A percentile compares a stretch with the other conserved stretches of the same genome.
Conservation (phyloP, 2,329 filamentous ascomycete genomes). For the Didymella arachidicola region DNA sequence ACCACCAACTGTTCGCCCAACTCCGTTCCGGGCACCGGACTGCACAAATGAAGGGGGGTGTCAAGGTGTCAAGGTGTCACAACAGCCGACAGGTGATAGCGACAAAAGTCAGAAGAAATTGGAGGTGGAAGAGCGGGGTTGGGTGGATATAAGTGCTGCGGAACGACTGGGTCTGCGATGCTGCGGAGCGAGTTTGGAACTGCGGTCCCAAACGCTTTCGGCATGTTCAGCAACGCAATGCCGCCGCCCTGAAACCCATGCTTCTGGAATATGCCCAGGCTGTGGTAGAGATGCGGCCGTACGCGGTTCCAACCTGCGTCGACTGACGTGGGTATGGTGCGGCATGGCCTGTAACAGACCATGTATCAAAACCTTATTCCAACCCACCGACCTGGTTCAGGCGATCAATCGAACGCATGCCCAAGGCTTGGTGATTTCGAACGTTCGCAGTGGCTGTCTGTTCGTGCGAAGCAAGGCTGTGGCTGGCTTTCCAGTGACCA, state of each 20-base stretch:
- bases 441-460: conserved; percentile 4
- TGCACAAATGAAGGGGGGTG: background rate
- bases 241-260: conserved; percentile 14
- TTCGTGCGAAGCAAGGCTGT: conserved; percentile 8
- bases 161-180: conserved; percentile 7
- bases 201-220: conserved; percentile 14
- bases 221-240: conserved; percentile 17
- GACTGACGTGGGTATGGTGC: conserved; percentile 15
- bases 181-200: conserved; percentile 5
- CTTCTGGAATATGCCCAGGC: conserved; percentile 16
- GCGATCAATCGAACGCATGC: conserved; percentile 8
- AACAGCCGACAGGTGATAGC: conserved; percentile 1
- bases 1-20: conserved; percentile 7
- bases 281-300: conserved; percentile 3
- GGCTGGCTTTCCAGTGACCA: background rate
- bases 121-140: conserved; percentile 7
- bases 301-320: conserved; percentile 1
- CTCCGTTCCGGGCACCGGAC: background rate
- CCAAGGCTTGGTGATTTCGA: conserved; percentile 11
- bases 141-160: conserved; percentile 16
- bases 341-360: conserved; percentile 15
- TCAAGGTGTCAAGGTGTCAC: background rate
- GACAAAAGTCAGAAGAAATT: conserved; percentile 4
- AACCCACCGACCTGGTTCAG: conserved; percentile 15
- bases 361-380: conserved; percentile 18